phyloP scores from a whole-genome alignment of 371 early-diverging fungal species.

The Mortierella sp. region DNA sequence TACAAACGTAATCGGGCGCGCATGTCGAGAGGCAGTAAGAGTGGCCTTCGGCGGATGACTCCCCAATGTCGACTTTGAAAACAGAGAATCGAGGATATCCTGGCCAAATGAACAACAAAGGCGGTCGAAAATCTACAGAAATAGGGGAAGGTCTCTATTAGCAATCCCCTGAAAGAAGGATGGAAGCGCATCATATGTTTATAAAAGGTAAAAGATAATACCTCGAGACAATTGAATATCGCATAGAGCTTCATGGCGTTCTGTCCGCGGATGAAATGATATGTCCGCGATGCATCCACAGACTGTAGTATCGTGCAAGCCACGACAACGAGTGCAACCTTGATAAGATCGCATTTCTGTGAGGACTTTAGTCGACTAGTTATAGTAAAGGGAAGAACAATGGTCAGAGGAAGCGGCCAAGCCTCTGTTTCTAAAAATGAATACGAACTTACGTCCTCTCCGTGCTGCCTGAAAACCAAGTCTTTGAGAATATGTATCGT shows the following conservation, averaged over 20 bases:
- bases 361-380: conserved; percentile 71
- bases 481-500: conserved; percentile 51
- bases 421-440: too few relatives aligned
- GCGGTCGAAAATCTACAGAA: conserved; percentile 84
- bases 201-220: conserved; percentile 28
- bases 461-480: conserved; percentile 34
- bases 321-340: conserved; percentile 78
- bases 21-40: conserved; percentile 60
- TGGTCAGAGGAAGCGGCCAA: too few relatives aligned
- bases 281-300: conserved; percentile 90
- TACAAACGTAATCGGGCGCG: conserved; percentile 72
- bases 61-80: conserved; percentile 74
- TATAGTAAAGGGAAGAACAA: background rate
- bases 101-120: conserved; percentile 93
- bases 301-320: conserved; percentile 79
- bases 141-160: background rate
- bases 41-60: conserved; percentile 54
- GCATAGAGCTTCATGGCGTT: conserved; percentile 96
- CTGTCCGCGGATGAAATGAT: conserved; percentile 96
- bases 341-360: conserved; percentile 89
- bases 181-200: background rate
- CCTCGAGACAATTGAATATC: conserved; percentile 95
- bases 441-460: conserved; percentile 27
- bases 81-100: conserved; percentile 93
- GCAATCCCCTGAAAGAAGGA: too few relatives aligned